These are phyloP conservation scores for Fusarium vanettenii DNA, from an alignment of 2,329 filamentous ascomycete species.

Conservation along the genomic window DNA sequence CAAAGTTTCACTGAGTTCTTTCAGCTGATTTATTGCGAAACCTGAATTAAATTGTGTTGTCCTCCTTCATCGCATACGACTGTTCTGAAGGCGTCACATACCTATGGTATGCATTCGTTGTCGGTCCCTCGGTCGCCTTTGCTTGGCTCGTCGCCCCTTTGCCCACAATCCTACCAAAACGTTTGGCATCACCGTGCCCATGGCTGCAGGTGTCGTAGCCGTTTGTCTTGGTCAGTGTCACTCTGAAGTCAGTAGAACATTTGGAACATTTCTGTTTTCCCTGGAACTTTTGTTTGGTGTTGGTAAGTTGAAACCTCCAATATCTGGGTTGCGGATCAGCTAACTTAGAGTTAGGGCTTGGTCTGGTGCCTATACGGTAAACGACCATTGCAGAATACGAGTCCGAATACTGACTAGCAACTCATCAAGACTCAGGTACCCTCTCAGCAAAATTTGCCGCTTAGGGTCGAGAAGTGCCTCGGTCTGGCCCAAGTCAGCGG, in stretches of 20 bases:
- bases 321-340: neutral
- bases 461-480: neutral
- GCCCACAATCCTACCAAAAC: neutral
- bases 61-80: neutral
- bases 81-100: neutral
- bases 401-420: neutral
- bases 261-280: neutral
- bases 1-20: neutral
- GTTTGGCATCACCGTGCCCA: neutral
- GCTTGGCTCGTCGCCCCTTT: neutral
- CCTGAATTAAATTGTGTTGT: neutral
- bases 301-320: neutral
- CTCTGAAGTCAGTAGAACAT: neutral
- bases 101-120: neutral
- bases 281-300: neutral
- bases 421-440: neutral
- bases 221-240: neutral
- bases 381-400: neutral
- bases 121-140: neutral
- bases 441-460: neutral
- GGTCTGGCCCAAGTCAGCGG: neutral
- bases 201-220: neutral
- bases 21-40: neutral
- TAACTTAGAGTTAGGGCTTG: neutral
- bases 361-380: neutral